These are phyloP conservation scores for Citrus maxima DNA, from an alignment of 345 rosid genomes.

Conservation along the genomic window DNA sequence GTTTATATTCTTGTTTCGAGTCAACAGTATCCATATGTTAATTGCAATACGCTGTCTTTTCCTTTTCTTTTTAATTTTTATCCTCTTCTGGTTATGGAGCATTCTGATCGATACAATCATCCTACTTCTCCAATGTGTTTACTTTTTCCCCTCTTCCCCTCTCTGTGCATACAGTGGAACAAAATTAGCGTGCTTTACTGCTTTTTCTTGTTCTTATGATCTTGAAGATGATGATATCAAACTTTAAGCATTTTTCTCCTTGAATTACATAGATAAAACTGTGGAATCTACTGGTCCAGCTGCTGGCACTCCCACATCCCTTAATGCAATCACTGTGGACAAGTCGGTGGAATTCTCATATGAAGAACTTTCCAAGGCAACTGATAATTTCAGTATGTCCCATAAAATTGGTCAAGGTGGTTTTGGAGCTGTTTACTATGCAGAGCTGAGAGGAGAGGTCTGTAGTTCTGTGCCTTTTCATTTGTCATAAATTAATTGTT, in stretches of 20 bases:
- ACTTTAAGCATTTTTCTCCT: constrained; percentile 25
- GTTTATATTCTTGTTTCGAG: not conserved
- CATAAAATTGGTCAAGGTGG: constrained; percentile 94
- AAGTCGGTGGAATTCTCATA: constrained; percentile 84
- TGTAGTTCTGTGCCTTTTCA: constrained; percentile 10
- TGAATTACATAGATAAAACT: constrained; percentile 28
- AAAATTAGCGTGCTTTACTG: not conserved
- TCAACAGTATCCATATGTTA: not conserved
- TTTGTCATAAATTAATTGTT: not conserved
- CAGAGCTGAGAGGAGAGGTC: constrained; percentile 94
- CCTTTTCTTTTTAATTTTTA: not conserved
- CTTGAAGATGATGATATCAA: constrained; percentile 7
- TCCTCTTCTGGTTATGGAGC: not conserved
- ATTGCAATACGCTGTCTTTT: not conserved
- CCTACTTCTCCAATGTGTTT: not conserved
- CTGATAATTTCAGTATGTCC: constrained; percentile 77
- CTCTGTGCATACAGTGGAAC: not conserved
- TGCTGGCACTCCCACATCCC: constrained; percentile 35
- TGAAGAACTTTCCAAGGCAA: constrained; percentile 90
- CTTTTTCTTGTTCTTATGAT: not conserved
- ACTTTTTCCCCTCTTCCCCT: not conserved
- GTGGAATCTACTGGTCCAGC: constrained; percentile 25
- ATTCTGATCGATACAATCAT: not conserved
- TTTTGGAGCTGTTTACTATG: constrained; percentile 87
- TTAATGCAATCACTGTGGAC: constrained; percentile 70